Evolutionary conservation across 2,329 filamentous ascomycete genomes (phyloP).

Genomic region (Canariomyces notabilis): DNA sequence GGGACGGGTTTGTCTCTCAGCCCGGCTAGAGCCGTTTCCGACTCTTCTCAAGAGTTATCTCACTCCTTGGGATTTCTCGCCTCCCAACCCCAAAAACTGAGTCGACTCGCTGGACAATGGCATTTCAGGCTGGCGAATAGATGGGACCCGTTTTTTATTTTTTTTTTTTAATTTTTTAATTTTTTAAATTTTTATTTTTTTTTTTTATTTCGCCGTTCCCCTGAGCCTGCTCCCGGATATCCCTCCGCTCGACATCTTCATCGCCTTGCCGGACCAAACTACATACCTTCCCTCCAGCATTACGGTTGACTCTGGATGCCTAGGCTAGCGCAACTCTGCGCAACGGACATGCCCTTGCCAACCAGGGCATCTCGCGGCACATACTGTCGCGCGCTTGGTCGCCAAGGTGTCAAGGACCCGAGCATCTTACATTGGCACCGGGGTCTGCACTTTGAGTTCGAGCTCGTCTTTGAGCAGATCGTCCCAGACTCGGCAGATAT

Average conservation of each 20-base stretch:
- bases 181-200: too few species aligned
- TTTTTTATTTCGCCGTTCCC: not conserved
- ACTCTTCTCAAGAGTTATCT: too few species aligned
- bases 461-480: not conserved
- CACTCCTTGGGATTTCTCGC: not conserved
- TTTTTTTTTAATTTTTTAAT: too few species aligned
- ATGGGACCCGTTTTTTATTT: too few species aligned
- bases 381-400: not conserved
- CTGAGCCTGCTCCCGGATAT: not conserved
- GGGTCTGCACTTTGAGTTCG: not conserved
- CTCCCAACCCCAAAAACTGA: constrained; percentile 4
- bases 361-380: constrained; percentile 3
- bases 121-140: constrained; percentile 1
- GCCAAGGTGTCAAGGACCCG: not conserved
- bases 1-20: not conserved
- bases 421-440: not conserved
- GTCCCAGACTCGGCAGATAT: not conserved
- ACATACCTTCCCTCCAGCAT: not conserved
- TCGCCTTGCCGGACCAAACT: not conserved
- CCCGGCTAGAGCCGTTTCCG: not conserved
- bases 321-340: not conserved
- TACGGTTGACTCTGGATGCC: not conserved
- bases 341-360: not conserved
- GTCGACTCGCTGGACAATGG: not conserved
- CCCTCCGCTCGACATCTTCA: not conserved